Base-by-base conservation (phyloP, 2,329 filamentous ascomycete genomes). In the Trichoderma sp. region DNA sequence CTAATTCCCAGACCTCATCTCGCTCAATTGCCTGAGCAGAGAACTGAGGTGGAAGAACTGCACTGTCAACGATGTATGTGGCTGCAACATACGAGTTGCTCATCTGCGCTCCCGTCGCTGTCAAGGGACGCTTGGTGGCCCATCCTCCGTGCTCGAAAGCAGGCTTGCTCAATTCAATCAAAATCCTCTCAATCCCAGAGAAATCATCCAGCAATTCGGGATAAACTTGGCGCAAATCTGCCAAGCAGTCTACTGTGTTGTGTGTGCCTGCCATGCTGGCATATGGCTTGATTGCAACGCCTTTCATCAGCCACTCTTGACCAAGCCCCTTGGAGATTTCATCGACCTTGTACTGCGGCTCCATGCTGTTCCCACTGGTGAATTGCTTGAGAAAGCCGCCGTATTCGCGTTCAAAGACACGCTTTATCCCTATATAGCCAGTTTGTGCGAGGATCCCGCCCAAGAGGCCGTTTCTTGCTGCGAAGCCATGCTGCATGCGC, bases 401-500 rank as follows among this genome's bases (percentile, higher is more conserved):
- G 65, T 84, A 85, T 2, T 76, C 77, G 3, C 79, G 76, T 67
- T 85, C 82, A 60, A 80, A 83, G 1, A 83, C 81, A 56, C 80
- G 79, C 66, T 82, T 80, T 73, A 85, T 85, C 0, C 83, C 83
- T 1, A 77, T 75, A 72, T 85, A 86, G 2, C 80, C 81, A 1
- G 76, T 75, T 30, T 76, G 74, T 2, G 82, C 81, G 34, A 85
- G 73, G 3, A 85, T 68, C 0, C 82, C 79, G 0, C 76, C 81
- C 18, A 85, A 78, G 0, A 85, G 77, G 1, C 83, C 83, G 71
- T 82, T 84, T 7, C 83, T 79, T 6, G 83, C 80, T 0, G 83
- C 82, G 73, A 85, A 85, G 6, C 80, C 83, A 72, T 85, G 83
- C 73, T 85, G 83, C 80, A 85, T 82, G 2, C 82, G 80, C 75